Evolutionary conservation across 2,329 filamentous ascomycete genomes (phyloP).

Genomic region (Cladosporium sphaerospermum): DNA sequence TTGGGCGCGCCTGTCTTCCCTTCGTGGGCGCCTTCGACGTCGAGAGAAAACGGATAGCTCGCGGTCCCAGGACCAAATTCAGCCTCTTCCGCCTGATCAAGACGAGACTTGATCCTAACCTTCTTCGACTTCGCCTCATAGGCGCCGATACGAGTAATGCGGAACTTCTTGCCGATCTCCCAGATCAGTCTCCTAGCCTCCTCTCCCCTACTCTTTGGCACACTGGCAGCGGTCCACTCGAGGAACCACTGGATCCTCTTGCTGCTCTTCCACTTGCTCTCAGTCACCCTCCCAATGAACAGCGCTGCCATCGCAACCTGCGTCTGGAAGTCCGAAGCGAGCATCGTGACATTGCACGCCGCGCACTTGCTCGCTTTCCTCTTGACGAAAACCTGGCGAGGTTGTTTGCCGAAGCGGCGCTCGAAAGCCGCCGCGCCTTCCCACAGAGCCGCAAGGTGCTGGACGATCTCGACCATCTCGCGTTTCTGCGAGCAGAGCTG

Average conservation of each 20-base stretch:
- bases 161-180: constrained; percentile 8
- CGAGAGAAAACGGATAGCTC: constrained; percentile 10
- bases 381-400: neutral
- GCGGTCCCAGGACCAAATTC: constrained; percentile 5
- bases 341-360: constrained; percentile 17
- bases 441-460: constrained; percentile 16
- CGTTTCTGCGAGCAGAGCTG: constrained; percentile 4
- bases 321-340: constrained; percentile 12
- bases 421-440: constrained; percentile 8
- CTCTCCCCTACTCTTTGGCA: neutral
- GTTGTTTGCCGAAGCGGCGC: constrained; percentile 2
- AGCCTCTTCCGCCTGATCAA: constrained; percentile 1
- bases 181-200: constrained; percentile 2
- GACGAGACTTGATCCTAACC: neutral
- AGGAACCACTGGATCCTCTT: constrained; percentile 19
- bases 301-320: constrained; percentile 19
- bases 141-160: constrained; percentile 6
- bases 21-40: constrained; percentile 4
- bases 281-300: constrained; percentile 19
- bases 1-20: neutral
- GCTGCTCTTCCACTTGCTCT: constrained; percentile 21
- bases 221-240: neutral
- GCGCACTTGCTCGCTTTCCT: constrained; percentile 15
- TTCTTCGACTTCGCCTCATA: constrained; percentile 4
- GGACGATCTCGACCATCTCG: constrained; percentile 7